Percentiles rank a stretch among this genome's conserved stretches.
phyloP scores from a whole-genome alignment of 179 eudicot genomes.

The Beta lomatogona region DNA sequence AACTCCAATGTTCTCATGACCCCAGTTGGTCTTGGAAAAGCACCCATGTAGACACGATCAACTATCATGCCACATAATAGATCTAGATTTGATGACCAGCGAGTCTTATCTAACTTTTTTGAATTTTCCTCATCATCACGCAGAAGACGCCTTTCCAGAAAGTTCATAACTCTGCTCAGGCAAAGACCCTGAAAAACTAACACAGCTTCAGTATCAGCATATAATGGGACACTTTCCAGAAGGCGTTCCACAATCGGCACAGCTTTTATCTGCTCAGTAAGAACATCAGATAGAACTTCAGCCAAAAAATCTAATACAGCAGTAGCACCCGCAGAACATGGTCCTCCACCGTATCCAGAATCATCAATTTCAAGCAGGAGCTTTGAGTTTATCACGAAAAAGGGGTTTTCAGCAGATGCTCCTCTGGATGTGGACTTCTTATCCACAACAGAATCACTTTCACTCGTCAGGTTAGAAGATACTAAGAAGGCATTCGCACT shows the following conservation, averaged over 20 bases:
- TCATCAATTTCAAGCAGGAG: constrained; percentile 86
- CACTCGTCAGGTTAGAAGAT: constrained; percentile 58
- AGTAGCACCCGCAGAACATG: constrained; percentile 96
- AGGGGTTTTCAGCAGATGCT: constrained; percentile 44
- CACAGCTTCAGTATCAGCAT: constrained; percentile 81
- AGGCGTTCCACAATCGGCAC: constrained; percentile 66
- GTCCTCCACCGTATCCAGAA: constrained; percentile 95
- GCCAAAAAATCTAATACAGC: constrained; percentile 96
- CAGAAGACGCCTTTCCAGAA: constrained; percentile 91
- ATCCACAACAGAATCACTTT: constrained; percentile 51
- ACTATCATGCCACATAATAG: constrained; percentile 86
- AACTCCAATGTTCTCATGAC: constrained; percentile 88
- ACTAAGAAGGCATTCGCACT: constrained; percentile 54
- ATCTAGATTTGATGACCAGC: constrained; percentile 92
- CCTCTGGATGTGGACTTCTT: constrained; percentile 58
- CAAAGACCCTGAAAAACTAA: constrained; percentile 95
- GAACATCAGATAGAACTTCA: constrained; percentile 83
- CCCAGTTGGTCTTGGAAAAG: constrained; percentile 80
- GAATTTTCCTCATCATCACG: constrained; percentile 93
- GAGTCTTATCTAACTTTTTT: constrained; percentile 82
- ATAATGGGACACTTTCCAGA: constrained; percentile 86
- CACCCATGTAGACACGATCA: constrained; percentile 98
- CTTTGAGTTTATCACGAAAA: constrained; percentile 54
- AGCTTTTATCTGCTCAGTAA: constrained; percentile 93
- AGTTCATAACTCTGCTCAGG: constrained; percentile 93